Base-by-base conservation (phyloP, 768 basidiomycete genomes). In the Strobilomyces echinocephalus region DNA sequence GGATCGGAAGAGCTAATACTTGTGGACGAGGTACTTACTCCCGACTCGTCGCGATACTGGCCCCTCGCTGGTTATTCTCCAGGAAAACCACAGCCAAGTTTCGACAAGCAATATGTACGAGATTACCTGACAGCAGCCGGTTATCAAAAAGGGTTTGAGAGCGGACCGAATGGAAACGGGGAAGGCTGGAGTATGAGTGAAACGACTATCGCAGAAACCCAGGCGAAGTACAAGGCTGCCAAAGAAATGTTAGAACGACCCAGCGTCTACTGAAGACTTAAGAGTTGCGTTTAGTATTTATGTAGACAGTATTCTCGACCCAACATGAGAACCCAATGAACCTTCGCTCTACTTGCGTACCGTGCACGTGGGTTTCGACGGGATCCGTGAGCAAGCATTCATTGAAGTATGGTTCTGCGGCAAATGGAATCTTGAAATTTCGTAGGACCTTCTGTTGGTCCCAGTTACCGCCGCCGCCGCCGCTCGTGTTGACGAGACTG, bases 11-110 rank as follows among this genome's bases (percentile, higher is more conserved):
- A 81, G 24, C 76, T 97, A 21, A 89, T 95, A 57, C 80, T 98
- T 45, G 86, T 98, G 60, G 97, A 99, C 70, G 97, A 99, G 67
- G 81, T 90, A n/a, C 80, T 99, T 49, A 98, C 97, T 0, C 95
- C 95, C 18, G 97, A 99, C 69, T 97, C 94, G 12, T 97, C 93
- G 16, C 82, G 95, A 31, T 99, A 97, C 74, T 98, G 97, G 97
- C 91, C 94, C 1, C 74, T 85, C 7, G 77, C 74, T 5, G 79
- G 74, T 3, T 97, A 97, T 71, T 70, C 72, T 30, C 76, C 83
- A 4, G 97, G 95, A 5, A 75, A 79, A 34, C 65, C 84, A 0
- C 95, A 97, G 71, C 82, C 87, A 18, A 92, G 91, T 64, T 98
- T 97, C 64, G 97, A 98, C 69, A 99, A 98, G 73, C 97, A 99